Evolutionary conservation across 2,329 filamentous ascomycete genomes (phyloP), one percentile per base, ranked within the genome.

Genomic region (Penicillium decumbens): DNA sequence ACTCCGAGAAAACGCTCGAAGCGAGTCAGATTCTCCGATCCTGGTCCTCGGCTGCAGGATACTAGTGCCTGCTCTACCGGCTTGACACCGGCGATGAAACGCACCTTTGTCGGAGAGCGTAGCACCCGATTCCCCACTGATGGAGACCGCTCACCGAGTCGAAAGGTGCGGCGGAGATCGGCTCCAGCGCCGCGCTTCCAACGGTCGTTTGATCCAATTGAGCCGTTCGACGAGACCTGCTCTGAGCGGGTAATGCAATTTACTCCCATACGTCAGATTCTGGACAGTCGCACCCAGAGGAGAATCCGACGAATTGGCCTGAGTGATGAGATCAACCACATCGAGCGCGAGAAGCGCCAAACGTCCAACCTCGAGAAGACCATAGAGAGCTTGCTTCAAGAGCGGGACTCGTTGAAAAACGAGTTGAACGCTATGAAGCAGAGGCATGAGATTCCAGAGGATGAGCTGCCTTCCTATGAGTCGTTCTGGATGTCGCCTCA

Each of bases 1-100:
- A 70, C 67, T 24, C 66, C 70, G 3, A 62, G 57, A 30, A 69
- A 61, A 57, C 54, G 61, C 12, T 63, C 62, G 32, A 77, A 77
- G 54, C 69, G 64, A 54, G 70, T 74, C 30, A 72, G 75, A 24
- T 75, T 76, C 56, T 76, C 75, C 1, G 72, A 75, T 43, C 69
- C 72, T 5, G 68, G 68, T 6, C 65, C 66, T 37, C 58, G 51
- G 28, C 33, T 63, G 28, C 60, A 63, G 15, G 44, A 60, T 28
- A 43, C 46, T 40, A 47, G 47, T 5, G 30, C 47, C 30, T 46
- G 47, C 23, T 69, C 70, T 1, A 76, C 74, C 1, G 73, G 74
- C n/a, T 56, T 77, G 6, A 77, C 74, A 3, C 74, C 74, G 15
- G 63, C 68, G 4, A 63, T 77, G 50, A 56, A 62, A 23, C 72